These are phyloP conservation scores for Ceriops decandra DNA, from an alignment of 345 rosid species.

Conservation along the genomic window DNA sequence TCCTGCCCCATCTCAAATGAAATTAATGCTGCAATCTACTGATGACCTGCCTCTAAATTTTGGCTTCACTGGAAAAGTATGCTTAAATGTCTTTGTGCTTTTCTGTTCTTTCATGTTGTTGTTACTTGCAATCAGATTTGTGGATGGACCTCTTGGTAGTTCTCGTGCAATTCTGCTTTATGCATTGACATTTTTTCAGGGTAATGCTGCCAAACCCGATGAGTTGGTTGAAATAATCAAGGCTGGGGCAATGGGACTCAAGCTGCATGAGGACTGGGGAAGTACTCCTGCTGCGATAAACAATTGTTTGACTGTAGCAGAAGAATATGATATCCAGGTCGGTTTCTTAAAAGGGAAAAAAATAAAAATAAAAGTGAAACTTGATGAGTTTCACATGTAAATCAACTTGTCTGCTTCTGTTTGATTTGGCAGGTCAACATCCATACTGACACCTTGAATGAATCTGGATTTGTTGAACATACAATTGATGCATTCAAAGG, in stretches of 20 bases:
- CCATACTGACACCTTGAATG: conserved; percentile 94
- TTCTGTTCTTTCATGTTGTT: conserved; percentile 1
- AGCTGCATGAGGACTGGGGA: conserved; percentile 99
- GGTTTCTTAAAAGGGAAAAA: not conserved
- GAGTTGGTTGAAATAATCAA: conserved; percentile 71
- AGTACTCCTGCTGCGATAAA: conserved; percentile 93
- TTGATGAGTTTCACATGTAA: not conserved
- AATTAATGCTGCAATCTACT: conserved; percentile 92
- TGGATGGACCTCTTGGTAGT: conserved; percentile 6
- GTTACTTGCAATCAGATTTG: not conserved
- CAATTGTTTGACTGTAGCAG: conserved; percentile 79
- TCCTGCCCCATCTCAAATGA: conserved; percentile 80
- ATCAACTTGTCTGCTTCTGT: conserved; percentile 3
- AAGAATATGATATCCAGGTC: conserved; percentile 75
- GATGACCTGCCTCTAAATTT: conserved; percentile 89
- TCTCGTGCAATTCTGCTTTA: not conserved
- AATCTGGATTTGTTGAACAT: conserved; percentile 95
- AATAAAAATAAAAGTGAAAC: not conserved
- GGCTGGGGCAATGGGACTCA: conserved; percentile 99
- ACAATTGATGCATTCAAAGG: conserved; percentile 79
- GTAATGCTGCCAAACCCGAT: conserved; percentile 67
- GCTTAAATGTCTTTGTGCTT: conserved; percentile 15
- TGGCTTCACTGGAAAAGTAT: conserved; percentile 96
- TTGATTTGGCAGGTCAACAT: conserved; percentile 71
- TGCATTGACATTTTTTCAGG: conserved; percentile 41